Evolutionary conservation across 208 protist species (phyloP), one percentile per base, ranked within the genome.

Genomic region (Trichomonas tenax): DNA sequence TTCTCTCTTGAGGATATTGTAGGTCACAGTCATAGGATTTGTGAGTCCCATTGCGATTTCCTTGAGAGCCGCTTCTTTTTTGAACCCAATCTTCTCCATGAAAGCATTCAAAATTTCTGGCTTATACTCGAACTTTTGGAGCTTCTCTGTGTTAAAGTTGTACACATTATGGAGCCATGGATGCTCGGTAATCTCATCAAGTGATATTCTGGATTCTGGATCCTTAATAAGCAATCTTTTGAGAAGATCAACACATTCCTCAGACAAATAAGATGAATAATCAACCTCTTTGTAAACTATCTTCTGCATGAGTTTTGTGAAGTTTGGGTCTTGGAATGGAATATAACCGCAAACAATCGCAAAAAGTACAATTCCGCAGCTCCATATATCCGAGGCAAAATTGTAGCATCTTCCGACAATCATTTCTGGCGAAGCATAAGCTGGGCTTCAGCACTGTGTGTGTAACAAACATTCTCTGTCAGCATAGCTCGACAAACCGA

Each of bases 401-500:
- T 51, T 40, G 23, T 97, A 58, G 15, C 23, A 34, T 17, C 26
- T 82, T 82, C 31, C 63, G 8, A 36, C 31, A 36, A 82, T 82
- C 34, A 97, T 96, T 86, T 86, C 81, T 14, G 81, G 81, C 14
- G 81, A 21, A 14, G 36, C 81, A 86, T 86, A 86, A 41, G 23
- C 34, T 34, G 81, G 81, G 41, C n/a, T 86, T 3, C 81, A 11
- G 36, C 81, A 86, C 9, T 14, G 21, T 40, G 81, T 86, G 21
- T 86, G 81, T 40, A 86, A 36, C 3, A 86, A 41, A 15, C 10
- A 36, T 40, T 86, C 81, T 40, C 41, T 86, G 21, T 86, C 36
- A 0, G 81, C 21, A 41, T 40, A 86, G 41, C 14, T 41, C 36
- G 81, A 86, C 4, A 86, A 34, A 34, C 99, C 99, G 98, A 99